Base-by-base conservation (phyloP, 768 basidiomycete species). In the Lentinula lateritia region DNA sequence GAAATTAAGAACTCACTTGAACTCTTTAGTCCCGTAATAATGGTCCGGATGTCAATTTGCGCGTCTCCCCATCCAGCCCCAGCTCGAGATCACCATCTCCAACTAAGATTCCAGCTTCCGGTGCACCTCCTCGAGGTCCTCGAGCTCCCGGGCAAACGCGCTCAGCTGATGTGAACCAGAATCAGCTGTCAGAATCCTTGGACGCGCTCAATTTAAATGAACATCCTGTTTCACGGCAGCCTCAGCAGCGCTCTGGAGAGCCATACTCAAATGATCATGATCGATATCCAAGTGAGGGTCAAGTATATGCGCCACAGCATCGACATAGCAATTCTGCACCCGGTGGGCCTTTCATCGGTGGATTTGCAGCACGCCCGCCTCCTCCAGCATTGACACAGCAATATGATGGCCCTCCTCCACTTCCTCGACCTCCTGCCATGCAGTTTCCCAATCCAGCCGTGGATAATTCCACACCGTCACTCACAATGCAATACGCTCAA, bases 331-430 rank as follows among this genome's bases (percentile, higher is more conserved):
- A 56, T 23, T 32, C 55, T 16, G 41, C 55, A 18, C 55, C 35
- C 35, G 50, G 50, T 34, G 55, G 55, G 50, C 62, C 64, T 34
- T 85, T 86, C 65, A 69, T 85, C 36, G 84, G 83, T 16, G 83
- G 84, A 35, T 87, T 86, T 66, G 58, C 74, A 64, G 20, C 38
- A 6, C 12, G 23, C 28, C 20, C 41, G 2, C 41, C 55, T 23
- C 41, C 55, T 18, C 9, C 32, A 35, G 12, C 36, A 56, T 18
- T 3, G 16, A 38, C 54, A n/a, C 18, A 28, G 28, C 53, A 50
- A 41, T 5, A 16, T 35, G 36, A 38, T 55, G 36, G 42, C 57
- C 52, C 62, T 42, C 34, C 69, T 20, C 63, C 62, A n/a, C 63
- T 65, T 56, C 68, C 74, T 50, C 67, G 69, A 18, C 72, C 74